A percentile compares a stretch with the other conserved stretches of the same genome.
Conservation (phyloP, 306 rosid genomes). For the Begonia masoniana region DNA sequence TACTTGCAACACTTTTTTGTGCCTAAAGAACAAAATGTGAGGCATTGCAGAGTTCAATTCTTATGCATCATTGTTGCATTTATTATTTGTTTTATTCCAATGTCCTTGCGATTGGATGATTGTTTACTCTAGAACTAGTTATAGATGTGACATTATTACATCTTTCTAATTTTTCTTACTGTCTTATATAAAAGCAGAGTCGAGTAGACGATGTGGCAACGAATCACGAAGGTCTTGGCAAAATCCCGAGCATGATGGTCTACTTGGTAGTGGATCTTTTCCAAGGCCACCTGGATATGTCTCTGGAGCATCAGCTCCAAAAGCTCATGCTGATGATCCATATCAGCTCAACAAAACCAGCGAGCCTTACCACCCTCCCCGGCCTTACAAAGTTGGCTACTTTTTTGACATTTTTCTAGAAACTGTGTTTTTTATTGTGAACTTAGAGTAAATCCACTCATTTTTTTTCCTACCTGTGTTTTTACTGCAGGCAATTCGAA, state of each 20-base stretch:
- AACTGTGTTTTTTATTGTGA: background rate
- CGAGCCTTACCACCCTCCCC: conserved; percentile 93
- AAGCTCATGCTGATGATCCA: conserved; percentile 44
- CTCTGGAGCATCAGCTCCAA: conserved; percentile 49
- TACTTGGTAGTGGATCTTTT: conserved; percentile 96
- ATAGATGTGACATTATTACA: background rate
- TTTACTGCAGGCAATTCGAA: conserved; percentile 56
- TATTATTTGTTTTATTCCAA: background rate
- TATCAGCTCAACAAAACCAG: conserved; percentile 45
- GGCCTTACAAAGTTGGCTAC: conserved; percentile 69
- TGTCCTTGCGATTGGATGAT: background rate
- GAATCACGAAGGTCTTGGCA: conserved; percentile 64
- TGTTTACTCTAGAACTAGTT: background rate
- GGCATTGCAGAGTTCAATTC: no score
- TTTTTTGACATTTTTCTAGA: background rate
- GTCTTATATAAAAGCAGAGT: conserved; percentile 33
- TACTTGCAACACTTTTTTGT: no score
- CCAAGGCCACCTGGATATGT: conserved; percentile 77
- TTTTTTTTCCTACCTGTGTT: conserved; percentile 1
- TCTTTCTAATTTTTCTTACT: no score
- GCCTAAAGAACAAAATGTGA: no score
- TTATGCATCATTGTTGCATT: background rate
- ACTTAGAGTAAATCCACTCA: background rate
- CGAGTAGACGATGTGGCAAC: conserved; percentile 54
- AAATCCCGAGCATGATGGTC: conserved; percentile 97